Conservation (phyloP, 176 grass and related monocot genomes). For the Avena sativa region DNA sequence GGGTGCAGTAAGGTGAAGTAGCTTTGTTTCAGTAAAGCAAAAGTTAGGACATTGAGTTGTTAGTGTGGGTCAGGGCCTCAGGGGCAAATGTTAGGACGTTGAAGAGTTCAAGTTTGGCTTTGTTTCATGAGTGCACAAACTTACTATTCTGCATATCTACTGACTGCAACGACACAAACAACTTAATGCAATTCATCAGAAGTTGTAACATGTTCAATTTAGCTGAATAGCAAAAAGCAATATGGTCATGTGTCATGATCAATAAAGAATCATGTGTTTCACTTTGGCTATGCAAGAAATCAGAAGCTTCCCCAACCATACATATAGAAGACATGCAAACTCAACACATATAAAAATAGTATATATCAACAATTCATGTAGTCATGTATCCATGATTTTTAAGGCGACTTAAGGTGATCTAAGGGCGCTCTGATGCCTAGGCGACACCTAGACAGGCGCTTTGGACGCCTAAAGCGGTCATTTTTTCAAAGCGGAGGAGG, state of each 20-base stretch:
- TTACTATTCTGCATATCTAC: too few species aligned
- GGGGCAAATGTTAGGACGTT: background rate
- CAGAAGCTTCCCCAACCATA: slow-evolving; percentile 14
- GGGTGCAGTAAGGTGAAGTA: background rate
- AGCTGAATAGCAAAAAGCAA: background rate
- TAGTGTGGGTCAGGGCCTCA: background rate
- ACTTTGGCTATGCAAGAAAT: slow-evolving; percentile 12
- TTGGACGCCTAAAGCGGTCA: too few species aligned
- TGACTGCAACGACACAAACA: background rate
- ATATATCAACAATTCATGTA: background rate
- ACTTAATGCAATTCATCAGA: background rate
- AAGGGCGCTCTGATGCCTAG: too few species aligned
- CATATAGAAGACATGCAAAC: background rate
- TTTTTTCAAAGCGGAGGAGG: too few species aligned
- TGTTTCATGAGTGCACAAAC: background rate
- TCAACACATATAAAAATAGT: background rate
- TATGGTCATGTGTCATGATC: background rate
- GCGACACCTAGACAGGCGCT: too few species aligned
- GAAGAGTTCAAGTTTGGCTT: background rate
- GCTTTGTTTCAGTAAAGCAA: background rate
- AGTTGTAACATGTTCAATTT: background rate
- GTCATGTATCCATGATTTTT: background rate
- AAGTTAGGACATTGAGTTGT: background rate
- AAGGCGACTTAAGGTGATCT: too few species aligned
- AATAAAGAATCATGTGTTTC: slow-evolving; percentile 11